These are phyloP conservation scores for Cronartium ribicola DNA, from an alignment of 1,284 basidiomycete species.

Conservation along the genomic window DNA sequence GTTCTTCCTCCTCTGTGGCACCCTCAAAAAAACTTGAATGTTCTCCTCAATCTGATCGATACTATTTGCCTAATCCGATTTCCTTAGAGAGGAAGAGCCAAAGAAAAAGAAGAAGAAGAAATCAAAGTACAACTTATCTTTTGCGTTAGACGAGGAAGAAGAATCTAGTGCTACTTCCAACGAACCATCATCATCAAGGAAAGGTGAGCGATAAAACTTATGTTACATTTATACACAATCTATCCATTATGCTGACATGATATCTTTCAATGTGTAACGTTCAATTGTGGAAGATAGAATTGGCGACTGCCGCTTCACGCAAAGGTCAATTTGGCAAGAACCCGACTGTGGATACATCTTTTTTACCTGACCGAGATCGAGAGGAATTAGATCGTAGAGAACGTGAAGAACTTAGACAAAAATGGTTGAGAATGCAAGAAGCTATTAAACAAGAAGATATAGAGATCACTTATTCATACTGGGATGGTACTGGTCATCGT, in stretches of 20 bases:
- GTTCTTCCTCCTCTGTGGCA: not conserved
- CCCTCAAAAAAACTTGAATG: not conserved
- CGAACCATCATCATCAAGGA: slow-evolving; percentile 45
- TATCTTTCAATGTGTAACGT: not conserved
- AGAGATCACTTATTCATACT: slow-evolving; percentile 90
- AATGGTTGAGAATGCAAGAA: slow-evolving; percentile 87
- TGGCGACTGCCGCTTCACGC: slow-evolving; percentile 55
- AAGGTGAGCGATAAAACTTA: slow-evolving; percentile 46
- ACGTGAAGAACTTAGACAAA: slow-evolving; percentile 78
- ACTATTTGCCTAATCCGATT: not conserved
- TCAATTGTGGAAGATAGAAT: slow-evolving; percentile 39
- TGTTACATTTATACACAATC: not conserved
- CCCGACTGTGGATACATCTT: slow-evolving; percentile 93
- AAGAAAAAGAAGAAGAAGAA: slow-evolving; percentile 68
- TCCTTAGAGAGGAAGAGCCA: slow-evolving; percentile 62
- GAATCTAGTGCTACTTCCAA: slow-evolving; percentile 49
- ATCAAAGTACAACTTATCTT: slow-evolving; percentile 77
- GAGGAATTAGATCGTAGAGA: slow-evolving; percentile 85
- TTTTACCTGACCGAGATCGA: slow-evolving; percentile 91
- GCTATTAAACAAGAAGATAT: slow-evolving; percentile 81
- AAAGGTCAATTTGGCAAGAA: slow-evolving; percentile 83
- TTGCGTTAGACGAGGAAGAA: slow-evolving; percentile 75
- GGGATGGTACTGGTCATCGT: slow-evolving; percentile 96
- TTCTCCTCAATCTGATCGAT: not conserved
- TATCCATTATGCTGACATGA: not conserved